Evolutionary conservation across 2,329 filamentous ascomycete genomes (phyloP), one percentile per base, ranked within the genome.

Genomic region (Beauveria australis): DNA sequence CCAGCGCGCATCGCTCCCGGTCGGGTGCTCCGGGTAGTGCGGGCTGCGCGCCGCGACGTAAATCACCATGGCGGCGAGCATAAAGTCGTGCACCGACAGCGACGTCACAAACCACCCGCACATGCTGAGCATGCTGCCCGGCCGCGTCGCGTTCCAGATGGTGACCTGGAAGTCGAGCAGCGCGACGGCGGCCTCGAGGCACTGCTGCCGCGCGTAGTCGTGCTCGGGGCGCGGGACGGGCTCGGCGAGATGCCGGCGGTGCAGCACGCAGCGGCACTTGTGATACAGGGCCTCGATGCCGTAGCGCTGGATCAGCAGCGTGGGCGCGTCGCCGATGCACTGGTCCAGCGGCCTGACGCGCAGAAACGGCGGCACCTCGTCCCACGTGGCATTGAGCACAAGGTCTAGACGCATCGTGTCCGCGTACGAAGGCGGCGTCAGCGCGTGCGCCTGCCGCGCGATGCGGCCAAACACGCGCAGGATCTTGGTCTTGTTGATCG

Each of bases 11-110:
- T 69, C 67, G 12, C 66, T 69, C 5, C 71, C 73, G 18, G 65
- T 66, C 26, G 49, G 57, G 24, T 53, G 6, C 8, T 78, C 75
- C 41, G 68, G 66, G 62, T 77, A 78, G 44, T 68, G 69, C 22
- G 75, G 72, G 66, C 76, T 78, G 63, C 78, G 76, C 26, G 79
- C 67, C 19, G 79, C 71, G 19, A 87, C 71, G 63, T 82, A 86
- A 3, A 88, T 66, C 16, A 87, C 77, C 78, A 85, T 84, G 59
- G 81, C 79, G 0, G 84, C 83, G 2, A 87, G 76, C 56, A 88
- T 72, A 55, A 83, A 87, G 67, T 88, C 84, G 55, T 86, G 82
- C 56, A 83, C 77, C 12, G 80, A 78, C 4, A 87, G 71, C 0
- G 81, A 81, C 3, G 79, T 80, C 22, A 85, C 69, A 65, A 86